Evolutionary conservation across 305 asterid genomes (phyloP).

Genomic region (Rubia balearica): DNA sequence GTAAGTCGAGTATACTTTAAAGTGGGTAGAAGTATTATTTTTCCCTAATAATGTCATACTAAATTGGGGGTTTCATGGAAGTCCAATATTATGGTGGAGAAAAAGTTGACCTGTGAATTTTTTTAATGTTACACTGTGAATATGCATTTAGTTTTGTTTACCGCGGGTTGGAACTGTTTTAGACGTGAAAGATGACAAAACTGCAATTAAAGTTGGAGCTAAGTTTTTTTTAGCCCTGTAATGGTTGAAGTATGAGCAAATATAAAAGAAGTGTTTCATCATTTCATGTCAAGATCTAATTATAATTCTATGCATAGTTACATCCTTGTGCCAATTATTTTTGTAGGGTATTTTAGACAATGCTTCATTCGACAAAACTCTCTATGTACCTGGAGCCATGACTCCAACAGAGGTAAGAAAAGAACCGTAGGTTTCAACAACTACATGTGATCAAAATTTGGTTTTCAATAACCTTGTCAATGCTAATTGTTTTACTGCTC

Average conservation of each 20-base stretch:
- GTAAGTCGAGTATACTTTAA: not conserved
- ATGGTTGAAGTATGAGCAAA: slow-evolving; percentile 48
- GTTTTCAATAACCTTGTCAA: not conserved
- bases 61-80: not conserved
- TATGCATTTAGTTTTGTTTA: not conserved
- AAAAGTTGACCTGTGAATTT: no score
- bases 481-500: not conserved
- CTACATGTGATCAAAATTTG: not conserved
- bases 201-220: slow-evolving; percentile 59
- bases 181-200: slow-evolving; percentile 43
- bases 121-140: not conserved
- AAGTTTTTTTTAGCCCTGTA: slow-evolving; percentile 87
- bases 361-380: slow-evolving; percentile 40
- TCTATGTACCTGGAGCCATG: slow-evolving; percentile 81
- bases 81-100: not conserved
- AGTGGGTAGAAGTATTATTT: no score
- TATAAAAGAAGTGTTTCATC: not conserved
- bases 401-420: slow-evolving; percentile 75
- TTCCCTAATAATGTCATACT: not conserved
- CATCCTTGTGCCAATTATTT: not conserved
- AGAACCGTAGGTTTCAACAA: not conserved
- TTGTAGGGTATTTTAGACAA: slow-evolving; percentile 55
- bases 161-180: slow-evolving; percentile 77
- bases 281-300: not conserved
- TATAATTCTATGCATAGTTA: not conserved